Percentiles rank a stretch among this genome's conserved stretches.
phyloP scores from a whole-genome alignment of 768 basidiomycete genomes.

The Agaricus blazei region DNA sequence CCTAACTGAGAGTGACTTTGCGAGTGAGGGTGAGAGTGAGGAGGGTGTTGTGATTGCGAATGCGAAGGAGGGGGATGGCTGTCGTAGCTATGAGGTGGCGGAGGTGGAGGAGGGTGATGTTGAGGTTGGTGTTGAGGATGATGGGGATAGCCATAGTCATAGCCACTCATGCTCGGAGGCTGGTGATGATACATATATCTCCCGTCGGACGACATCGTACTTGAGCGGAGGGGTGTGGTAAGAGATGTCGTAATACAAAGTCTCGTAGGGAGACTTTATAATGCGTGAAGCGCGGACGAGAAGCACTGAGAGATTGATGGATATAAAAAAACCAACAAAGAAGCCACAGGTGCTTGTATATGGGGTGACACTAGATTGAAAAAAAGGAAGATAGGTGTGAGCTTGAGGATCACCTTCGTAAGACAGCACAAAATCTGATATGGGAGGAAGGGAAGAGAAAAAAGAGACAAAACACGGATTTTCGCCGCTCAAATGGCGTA shows the following conservation, averaged over 20 bases:
- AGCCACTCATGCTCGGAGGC: conserved; percentile 35
- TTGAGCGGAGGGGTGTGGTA: background rate
- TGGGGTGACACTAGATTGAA: conserved; percentile 15
- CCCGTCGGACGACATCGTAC: conserved; percentile 43
- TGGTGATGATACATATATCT: conserved; percentile 53
- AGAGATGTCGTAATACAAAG: background rate
- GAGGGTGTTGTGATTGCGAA: conserved; percentile 18
- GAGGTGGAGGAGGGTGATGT: conserved; percentile 23
- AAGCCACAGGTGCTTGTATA: background rate
- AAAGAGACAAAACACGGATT: background rate
- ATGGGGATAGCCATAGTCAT: conserved; percentile 35
- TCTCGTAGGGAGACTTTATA: background rate
- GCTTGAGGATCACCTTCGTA: conserved; percentile 10
- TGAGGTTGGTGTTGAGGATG: conserved; percentile 15
- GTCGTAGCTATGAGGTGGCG: conserved; percentile 16
- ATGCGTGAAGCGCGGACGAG: conserved; percentile 2
- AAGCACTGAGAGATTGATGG: conserved; percentile 5
- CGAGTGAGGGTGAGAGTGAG: conserved; percentile 20
- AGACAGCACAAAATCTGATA: background rate
- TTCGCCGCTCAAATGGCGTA: no score
- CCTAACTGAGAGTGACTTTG: conserved; percentile 8
- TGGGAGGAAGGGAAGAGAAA: background rate
- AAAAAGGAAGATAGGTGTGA: conserved; percentile 9
- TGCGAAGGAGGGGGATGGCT: conserved; percentile 9
- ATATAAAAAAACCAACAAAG: conserved; percentile 4